Percentiles rank a stretch among this genome's conserved stretches.
These are phyloP conservation scores for Pichia manshurica DNA, from an alignment of 805 yeast genomes.

Conservation along the genomic window DNA sequence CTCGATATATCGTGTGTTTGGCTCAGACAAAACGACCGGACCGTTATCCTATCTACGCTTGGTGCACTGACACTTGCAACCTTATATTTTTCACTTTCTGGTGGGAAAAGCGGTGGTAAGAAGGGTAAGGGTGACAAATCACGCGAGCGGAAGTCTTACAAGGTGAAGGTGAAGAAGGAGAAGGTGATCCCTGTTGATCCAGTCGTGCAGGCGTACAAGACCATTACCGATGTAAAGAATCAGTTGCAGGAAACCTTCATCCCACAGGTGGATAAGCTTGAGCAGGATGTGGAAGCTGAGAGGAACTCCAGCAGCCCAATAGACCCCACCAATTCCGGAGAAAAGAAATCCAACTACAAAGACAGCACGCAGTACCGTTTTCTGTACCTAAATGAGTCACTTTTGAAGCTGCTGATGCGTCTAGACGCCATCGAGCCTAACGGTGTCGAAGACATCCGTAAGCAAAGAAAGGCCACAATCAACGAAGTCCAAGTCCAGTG, in stretches of 20 bases:
- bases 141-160: constrained; percentile 11
- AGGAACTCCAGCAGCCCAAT: neutral
- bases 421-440: constrained; percentile 53
- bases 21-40: constrained; percentile 16
- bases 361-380: constrained; percentile 39
- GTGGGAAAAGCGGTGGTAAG: constrained; percentile 3
- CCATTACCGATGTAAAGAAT: constrained; percentile 1
- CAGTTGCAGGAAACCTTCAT: neutral
- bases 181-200: constrained; percentile 18
- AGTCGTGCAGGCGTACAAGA: constrained; percentile 18
- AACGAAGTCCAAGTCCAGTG: constrained; percentile 55
- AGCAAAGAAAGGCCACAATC: constrained; percentile 53
- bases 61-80: constrained; percentile 13
- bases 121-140: constrained; percentile 5
- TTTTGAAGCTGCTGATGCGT: constrained; percentile 59
- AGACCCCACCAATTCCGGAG: neutral
- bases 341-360: constrained; percentile 16
- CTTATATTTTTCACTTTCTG: constrained; percentile 6
- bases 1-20: constrained; percentile 7
- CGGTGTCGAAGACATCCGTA: constrained; percentile 45
- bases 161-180: constrained; percentile 11
- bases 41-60: constrained; percentile 13
- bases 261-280: constrained; percentile 7
- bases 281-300: constrained; percentile 3
- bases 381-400: constrained; percentile 59